phyloP scores from a whole-genome alignment of 2,329 filamentous ascomycete species.

The Aspergillus phoenicis region DNA sequence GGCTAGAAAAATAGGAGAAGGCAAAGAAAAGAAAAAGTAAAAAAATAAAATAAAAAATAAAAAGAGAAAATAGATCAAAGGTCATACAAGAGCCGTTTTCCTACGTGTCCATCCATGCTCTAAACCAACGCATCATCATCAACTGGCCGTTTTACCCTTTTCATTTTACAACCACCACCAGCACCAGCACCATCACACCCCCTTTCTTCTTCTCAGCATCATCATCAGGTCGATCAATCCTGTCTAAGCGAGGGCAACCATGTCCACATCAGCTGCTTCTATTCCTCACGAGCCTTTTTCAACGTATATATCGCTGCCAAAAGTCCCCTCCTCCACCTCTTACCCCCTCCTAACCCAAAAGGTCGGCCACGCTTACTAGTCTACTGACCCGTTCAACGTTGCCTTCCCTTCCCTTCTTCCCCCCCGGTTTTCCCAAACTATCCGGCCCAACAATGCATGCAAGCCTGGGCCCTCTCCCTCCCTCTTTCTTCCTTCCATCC shows the following conservation, averaged over 20 bases:
- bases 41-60: background rate
- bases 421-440: background rate
- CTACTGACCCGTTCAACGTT: background rate
- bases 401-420: background rate
- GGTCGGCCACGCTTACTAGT: background rate
- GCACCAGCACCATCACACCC: background rate
- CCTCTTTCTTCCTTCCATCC: background rate
- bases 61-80: background rate
- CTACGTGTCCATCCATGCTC: constrained; percentile 5
- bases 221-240: background rate
- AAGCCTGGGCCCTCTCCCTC: too few species aligned
- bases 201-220: background rate
- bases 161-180: background rate
- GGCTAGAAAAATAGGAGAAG: background rate
- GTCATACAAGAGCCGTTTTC: constrained; percentile 6
- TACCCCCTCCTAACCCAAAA: too few species aligned
- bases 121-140: background rate
- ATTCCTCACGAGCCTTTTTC: background rate
- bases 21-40: background rate
- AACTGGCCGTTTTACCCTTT: background rate
- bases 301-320: too few species aligned
- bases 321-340: background rate
- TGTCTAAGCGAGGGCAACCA: background rate
- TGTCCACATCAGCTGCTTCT: background rate
- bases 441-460: background rate